Conservation (phyloP, 192 early-diverging fungal genomes). For the Anaeromyces robustus region DNA sequence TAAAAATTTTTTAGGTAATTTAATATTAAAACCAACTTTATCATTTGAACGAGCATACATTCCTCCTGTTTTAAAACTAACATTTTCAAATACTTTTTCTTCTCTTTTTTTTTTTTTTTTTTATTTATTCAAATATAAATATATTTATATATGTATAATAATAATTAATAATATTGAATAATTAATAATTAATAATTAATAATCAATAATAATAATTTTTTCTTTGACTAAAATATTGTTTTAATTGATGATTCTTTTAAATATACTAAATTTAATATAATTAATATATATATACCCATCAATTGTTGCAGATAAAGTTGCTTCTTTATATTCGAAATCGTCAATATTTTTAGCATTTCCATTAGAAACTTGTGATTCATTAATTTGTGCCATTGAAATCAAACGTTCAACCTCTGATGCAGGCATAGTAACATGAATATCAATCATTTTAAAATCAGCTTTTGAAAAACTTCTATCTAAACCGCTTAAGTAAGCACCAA, state of each 20-base stretch:
- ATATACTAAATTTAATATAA: too few relatives aligned
- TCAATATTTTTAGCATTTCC: neutral
- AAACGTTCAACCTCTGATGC: neutral
- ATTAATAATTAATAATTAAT: too few relatives aligned
- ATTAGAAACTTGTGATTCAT: neutral
- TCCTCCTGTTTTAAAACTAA: neutral
- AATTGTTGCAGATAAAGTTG: neutral
- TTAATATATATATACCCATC: neutral
- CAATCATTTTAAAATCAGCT: neutral
- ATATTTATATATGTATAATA: too few relatives aligned
- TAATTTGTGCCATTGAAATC: neutral
- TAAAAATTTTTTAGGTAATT: neutral
- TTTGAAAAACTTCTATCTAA: neutral
- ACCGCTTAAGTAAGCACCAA: neutral
- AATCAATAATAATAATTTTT: too few relatives aligned
- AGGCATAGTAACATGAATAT: neutral
- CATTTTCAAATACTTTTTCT: neutral
- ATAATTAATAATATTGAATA: too few relatives aligned
- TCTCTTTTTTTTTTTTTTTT: too few relatives aligned
- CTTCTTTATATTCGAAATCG: neutral
- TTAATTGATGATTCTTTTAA: too few relatives aligned
- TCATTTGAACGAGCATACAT: neutral
- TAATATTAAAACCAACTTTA: neutral
- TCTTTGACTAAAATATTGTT: too few relatives aligned
- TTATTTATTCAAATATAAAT: too few relatives aligned